phyloP scores from a whole-genome alignment of 2,329 filamentous ascomycete genomes.

The Calonectria pseudoreteaudii region DNA sequence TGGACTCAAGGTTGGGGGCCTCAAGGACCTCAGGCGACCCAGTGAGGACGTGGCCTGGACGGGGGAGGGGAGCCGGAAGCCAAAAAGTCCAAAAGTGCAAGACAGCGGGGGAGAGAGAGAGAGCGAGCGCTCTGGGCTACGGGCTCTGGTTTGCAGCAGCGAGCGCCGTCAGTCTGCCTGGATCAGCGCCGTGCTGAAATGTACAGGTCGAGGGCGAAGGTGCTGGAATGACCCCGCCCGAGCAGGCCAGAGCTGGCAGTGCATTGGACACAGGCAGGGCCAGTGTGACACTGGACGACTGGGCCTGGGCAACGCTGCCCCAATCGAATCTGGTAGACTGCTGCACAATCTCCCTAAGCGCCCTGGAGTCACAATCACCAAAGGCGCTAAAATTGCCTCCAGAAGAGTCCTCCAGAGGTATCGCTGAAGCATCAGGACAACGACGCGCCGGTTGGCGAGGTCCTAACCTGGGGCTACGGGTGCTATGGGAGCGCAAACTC shows the following conservation, averaged over 20 bases:
- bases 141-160: neutral
- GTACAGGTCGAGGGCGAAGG: constrained; percentile 44
- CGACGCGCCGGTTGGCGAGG: constrained; percentile 29
- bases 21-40: constrained; percentile 8
- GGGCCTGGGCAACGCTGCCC: constrained; percentile 11
- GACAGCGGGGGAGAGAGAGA: neutral
- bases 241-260: constrained; percentile 30
- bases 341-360: constrained; percentile 37
- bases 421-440: constrained; percentile 40
- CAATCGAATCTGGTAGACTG: constrained; percentile 10
- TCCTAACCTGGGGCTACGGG: constrained; percentile 21
- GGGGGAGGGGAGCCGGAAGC: neutral
- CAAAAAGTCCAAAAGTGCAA: neutral
- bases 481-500: constrained; percentile 28
- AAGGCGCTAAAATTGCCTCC: constrained; percentile 36
- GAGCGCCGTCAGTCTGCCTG: neutral
- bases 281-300: constrained; percentile 26
- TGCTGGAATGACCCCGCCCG: constrained; percentile 45
- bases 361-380: constrained; percentile 35
- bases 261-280: constrained; percentile 36
- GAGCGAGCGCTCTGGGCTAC: neutral
- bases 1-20: neutral
- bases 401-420: constrained; percentile 41
- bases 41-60: constrained; percentile 2
- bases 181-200: constrained; percentile 41